Conservation (phyloP, 305 asterid species). For the Nicotiana rustica region DNA sequence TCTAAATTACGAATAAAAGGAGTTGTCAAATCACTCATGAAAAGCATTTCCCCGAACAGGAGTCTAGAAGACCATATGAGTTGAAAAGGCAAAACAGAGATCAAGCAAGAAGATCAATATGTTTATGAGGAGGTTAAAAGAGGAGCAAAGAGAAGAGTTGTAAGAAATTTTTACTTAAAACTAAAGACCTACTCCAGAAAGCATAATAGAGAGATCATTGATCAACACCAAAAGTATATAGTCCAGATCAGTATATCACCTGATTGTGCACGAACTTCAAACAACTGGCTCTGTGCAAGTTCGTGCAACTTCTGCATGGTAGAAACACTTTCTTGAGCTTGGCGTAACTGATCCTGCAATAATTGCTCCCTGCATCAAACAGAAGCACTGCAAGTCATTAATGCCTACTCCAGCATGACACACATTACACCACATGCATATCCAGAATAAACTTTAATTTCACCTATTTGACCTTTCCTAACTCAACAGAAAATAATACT, state of each 20-base stretch:
- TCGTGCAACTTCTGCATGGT: slow-evolving; percentile 97
- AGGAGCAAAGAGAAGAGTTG: not conserved
- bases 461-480: slow-evolving; percentile 33
- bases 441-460: slow-evolving; percentile 10
- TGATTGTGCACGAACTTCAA: slow-evolving; percentile 98
- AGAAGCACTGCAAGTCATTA: slow-evolving; percentile 37
- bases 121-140: slow-evolving; percentile 19
- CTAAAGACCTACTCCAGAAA: slow-evolving; percentile 27
- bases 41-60: not conserved
- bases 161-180: not conserved
- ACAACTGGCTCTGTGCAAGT: slow-evolving; percentile 97
- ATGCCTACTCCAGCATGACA: slow-evolving; percentile 32
- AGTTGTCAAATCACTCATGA: slow-evolving; percentile 35
- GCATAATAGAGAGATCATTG: not conserved
- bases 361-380: slow-evolving; percentile 71
- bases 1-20: slow-evolving; percentile 54
- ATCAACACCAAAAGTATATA: slow-evolving; percentile 28
- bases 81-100: slow-evolving; percentile 19
- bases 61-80: slow-evolving; percentile 19
- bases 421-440: not conserved
- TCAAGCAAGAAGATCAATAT: slow-evolving; percentile 22
- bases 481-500: slow-evolving; percentile 32
- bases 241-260: slow-evolving; percentile 53
- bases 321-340: slow-evolving; percentile 97
- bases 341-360: slow-evolving; percentile 95